phyloP scores from a whole-genome alignment of 2,329 filamentous ascomycete genomes.

The Furcasterigmium furcatum region DNA sequence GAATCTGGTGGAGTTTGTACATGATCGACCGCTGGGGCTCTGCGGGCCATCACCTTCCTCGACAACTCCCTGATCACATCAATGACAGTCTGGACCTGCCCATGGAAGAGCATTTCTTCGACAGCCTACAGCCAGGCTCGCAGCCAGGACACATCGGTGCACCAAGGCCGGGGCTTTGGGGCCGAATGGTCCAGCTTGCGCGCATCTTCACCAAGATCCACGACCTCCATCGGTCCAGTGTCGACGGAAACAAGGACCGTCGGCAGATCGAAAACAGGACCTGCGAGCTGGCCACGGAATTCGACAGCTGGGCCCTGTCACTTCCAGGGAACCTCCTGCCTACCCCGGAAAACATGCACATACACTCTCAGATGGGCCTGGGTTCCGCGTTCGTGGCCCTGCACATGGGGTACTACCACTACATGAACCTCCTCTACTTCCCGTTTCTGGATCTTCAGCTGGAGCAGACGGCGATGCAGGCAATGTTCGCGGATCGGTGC shows the following conservation, averaged over 20 bases:
- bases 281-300: not conserved
- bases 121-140: not conserved
- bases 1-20: slow-evolving; percentile 3
- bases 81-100: not conserved
- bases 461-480: not conserved
- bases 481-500: not conserved
- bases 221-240: not conserved
- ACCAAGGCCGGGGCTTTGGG: slow-evolving; percentile 1
- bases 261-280: not conserved
- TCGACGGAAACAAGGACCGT: not conserved
- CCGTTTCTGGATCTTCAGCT: slow-evolving; percentile 1
- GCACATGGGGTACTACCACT: slow-evolving; percentile 3
- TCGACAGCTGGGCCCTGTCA: not conserved
- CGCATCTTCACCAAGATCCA: not conserved
- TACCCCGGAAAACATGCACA: not conserved
- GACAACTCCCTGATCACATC: not conserved
- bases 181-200: slow-evolving; percentile 3
- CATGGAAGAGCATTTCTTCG: slow-evolving; percentile 2
- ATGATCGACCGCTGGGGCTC: slow-evolving; percentile 5
- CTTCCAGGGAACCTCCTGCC: not conserved
- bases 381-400: slow-evolving; percentile 3
- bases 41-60: not conserved
- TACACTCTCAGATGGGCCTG: not conserved
- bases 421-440: slow-evolving; percentile 2
- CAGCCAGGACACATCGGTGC: not conserved